Conservation (phyloP, 2,329 filamentous ascomycete genomes). For the Atkinsonella texensis region DNA sequence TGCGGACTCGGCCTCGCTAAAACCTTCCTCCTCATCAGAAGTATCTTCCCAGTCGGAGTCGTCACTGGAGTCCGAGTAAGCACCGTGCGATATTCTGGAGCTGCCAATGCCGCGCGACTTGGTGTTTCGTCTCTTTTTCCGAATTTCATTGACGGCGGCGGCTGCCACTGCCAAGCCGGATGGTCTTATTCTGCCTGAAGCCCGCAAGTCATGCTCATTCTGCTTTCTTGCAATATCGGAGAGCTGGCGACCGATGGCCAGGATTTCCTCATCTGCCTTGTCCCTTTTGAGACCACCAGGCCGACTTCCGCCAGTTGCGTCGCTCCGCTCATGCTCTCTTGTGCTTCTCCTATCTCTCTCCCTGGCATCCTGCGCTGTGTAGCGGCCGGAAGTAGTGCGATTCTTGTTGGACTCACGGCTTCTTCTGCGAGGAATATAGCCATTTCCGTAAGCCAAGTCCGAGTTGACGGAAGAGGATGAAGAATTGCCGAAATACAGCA, state of each 20-base stretch:
- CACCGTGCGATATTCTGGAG: constrained; percentile 25
- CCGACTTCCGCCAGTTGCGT: constrained; percentile 1
- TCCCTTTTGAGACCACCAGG: constrained; percentile 14
- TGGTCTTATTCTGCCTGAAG: constrained; percentile 20
- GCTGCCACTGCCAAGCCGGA: constrained; percentile 24
- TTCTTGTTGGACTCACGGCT: constrained; percentile 14
- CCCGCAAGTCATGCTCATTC: constrained; percentile 36
- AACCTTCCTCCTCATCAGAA: constrained; percentile 30
- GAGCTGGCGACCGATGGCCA: constrained; percentile 42
- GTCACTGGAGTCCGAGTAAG: constrained; percentile 24
- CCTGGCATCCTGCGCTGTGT: background rate
- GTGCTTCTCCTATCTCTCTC: background rate
- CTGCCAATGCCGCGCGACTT: constrained; percentile 25
- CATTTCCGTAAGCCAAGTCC: constrained; percentile 56
- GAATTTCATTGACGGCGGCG: constrained; percentile 28
- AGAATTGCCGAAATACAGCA: constrained; percentile 48
- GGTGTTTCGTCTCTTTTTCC: constrained; percentile 24
- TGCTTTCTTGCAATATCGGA: constrained; percentile 39
- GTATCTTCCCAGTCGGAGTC: constrained; percentile 47
- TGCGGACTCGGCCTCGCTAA: constrained; percentile 27
- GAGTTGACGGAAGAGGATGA: constrained; percentile 57
- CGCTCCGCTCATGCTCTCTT: background rate
- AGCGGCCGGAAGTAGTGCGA: constrained; percentile 3
- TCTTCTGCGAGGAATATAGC: constrained; percentile 35
- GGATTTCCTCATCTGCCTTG: constrained; percentile 45